phyloP scores from a whole-genome alignment of 192 early-diverging fungal species.

The Backusella westeae region DNA sequence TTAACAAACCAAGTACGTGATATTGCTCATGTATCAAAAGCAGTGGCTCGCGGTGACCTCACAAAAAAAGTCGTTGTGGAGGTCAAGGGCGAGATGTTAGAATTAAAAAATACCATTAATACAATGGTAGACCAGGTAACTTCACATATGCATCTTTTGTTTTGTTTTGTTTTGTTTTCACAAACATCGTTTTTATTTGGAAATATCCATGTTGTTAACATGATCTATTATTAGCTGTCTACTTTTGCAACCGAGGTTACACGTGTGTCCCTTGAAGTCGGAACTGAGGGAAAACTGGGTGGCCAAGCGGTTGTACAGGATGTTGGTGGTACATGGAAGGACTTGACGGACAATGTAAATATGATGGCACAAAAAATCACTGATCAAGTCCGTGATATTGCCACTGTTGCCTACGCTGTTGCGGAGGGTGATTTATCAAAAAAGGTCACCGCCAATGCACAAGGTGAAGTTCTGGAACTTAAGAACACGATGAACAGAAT shows the following conservation, averaged over 20 bases:
- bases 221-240: slow-evolving; percentile 14
- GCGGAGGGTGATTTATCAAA: slow-evolving; percentile 51
- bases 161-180: too few species aligned
- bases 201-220: neutral
- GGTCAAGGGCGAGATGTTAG: slow-evolving; percentile 57
- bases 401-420: slow-evolving; percentile 53
- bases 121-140: slow-evolving; percentile 19
- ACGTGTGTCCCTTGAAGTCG: slow-evolving; percentile 55
- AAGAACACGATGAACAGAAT: slow-evolving; percentile 62
- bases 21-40: slow-evolving; percentile 61
- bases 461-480: slow-evolving; percentile 57
- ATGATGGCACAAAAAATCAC: slow-evolving; percentile 59
- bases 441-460: slow-evolving; percentile 51
- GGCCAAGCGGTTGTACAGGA: slow-evolving; percentile 56
- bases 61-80: slow-evolving; percentile 58
- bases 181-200: too few species aligned
- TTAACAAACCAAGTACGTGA: slow-evolving; percentile 64
- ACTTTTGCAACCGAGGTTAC: slow-evolving; percentile 60
- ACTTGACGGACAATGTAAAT: slow-evolving; percentile 59
- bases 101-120: slow-evolving; percentile 57
- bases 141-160: too few species aligned
- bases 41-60: slow-evolving; percentile 54
- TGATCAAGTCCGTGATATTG: slow-evolving; percentile 55
- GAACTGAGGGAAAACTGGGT: slow-evolving; percentile 57
- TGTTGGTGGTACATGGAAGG: slow-evolving; percentile 57